phyloP scores from a whole-genome alignment of 768 basidiomycete genomes.

The Rhizopogon vinicolor region DNA sequence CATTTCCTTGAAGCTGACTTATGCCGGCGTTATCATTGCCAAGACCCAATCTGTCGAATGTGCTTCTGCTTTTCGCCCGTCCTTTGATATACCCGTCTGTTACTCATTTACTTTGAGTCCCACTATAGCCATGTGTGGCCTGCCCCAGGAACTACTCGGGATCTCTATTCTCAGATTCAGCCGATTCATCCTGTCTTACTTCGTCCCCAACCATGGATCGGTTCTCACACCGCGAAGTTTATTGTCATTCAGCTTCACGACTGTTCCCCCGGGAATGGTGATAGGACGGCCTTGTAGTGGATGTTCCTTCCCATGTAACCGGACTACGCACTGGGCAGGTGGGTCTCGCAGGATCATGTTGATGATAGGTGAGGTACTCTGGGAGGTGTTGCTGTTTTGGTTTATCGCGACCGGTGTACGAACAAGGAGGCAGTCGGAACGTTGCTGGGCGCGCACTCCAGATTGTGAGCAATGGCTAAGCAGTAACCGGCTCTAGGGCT shows the following conservation, averaged over 20 bases:
- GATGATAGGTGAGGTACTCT: slow-evolving; percentile 10
- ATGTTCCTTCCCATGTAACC: slow-evolving; percentile 4
- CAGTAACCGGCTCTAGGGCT: background rate
- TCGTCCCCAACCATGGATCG: slow-evolving; percentile 8
- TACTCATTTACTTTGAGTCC: too few species aligned
- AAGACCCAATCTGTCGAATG: slow-evolving; percentile 28
- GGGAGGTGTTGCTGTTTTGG: slow-evolving; percentile 12
- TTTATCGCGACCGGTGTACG: slow-evolving; percentile 24
- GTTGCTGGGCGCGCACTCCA: slow-evolving; percentile 14
- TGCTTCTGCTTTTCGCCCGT: slow-evolving; percentile 7
- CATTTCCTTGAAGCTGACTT: background rate
- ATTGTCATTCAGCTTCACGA: slow-evolving; percentile 30
- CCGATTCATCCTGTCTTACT: slow-evolving; percentile 8
- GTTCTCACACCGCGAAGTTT: slow-evolving; percentile 10
- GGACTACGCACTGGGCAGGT: slow-evolving; percentile 20
- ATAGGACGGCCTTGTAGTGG: slow-evolving; percentile 20
- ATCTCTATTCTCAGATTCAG: slow-evolving; percentile 4
- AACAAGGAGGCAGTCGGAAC: slow-evolving; percentile 26
- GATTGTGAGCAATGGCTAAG: slow-evolving; percentile 27
- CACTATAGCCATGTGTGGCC: background rate
- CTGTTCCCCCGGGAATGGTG: slow-evolving; percentile 38
- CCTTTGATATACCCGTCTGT: slow-evolving; percentile 22
- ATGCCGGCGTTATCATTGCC: slow-evolving; percentile 11
- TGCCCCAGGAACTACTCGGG: background rate
- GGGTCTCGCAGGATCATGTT: background rate